These are phyloP conservation scores for Colletotrichum navitas DNA, from an alignment of 2,329 filamentous ascomycete genomes.

Conservation along the genomic window DNA sequence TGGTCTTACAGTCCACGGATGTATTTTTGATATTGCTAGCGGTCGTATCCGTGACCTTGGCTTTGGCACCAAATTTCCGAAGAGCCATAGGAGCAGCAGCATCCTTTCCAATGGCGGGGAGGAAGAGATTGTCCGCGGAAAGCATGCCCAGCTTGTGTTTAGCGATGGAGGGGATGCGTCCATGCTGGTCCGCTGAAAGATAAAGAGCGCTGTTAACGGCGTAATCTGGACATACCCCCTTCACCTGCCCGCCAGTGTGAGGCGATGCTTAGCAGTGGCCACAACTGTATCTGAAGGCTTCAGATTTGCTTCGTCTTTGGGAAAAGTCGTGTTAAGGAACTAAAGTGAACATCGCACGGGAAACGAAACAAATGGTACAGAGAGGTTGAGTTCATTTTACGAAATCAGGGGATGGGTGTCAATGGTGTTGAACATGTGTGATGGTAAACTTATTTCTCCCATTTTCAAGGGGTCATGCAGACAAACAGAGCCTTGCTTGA, in stretches of 20 bases:
- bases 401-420: slow-evolving; percentile 13
- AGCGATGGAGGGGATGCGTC: slow-evolving; percentile 53
- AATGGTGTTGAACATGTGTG: slow-evolving; percentile 1
- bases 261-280: not conserved
- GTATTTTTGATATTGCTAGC: slow-evolving; percentile 74
- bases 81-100: slow-evolving; percentile 29
- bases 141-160: slow-evolving; percentile 66
- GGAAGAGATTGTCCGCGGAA: slow-evolving; percentile 58
- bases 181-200: slow-evolving; percentile 49
- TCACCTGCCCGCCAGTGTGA: not conserved
- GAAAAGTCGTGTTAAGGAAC: not conserved
- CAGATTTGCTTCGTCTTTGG: not conserved
- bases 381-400: slow-evolving; percentile 1
- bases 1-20: slow-evolving; percentile 81
- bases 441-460: slow-evolving; percentile 6
- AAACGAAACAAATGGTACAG: not conserved
- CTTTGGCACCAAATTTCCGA: slow-evolving; percentile 52
- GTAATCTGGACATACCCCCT: not conserved
- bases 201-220: not conserved
- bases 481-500: slow-evolving; percentile 7
- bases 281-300: not conserved
- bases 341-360: not conserved
- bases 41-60: slow-evolving; percentile 65
- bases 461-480: slow-evolving; percentile 11
- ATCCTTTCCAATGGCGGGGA: slow-evolving; percentile 30